A percentile compares a stretch with the other conserved stretches of the same genome.
phyloP scores from a whole-genome alignment of 805 yeast genomes.

The Candida hispaniensis region DNA sequence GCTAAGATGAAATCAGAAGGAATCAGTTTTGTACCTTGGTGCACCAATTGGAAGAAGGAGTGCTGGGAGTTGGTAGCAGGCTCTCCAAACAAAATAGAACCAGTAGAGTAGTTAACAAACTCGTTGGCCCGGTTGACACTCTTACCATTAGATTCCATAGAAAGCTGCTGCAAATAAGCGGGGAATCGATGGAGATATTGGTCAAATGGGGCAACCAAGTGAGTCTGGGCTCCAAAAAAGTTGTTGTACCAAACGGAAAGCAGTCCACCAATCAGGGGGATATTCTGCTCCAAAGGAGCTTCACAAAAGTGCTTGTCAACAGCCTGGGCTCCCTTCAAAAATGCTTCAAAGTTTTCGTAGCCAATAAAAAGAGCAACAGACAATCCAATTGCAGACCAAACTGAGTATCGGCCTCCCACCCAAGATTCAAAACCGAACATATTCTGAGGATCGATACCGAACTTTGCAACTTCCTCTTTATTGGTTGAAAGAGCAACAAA shows the following conservation, averaged over 20 bases:
- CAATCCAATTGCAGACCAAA: constrained; percentile 97
- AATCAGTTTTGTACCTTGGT: constrained; percentile 96
- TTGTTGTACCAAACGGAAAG: constrained; percentile 97
- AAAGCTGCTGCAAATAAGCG: constrained; percentile 95
- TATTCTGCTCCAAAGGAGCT: constrained; percentile 82
- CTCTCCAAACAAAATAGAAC: constrained; percentile 92
- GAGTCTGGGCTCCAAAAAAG: constrained; percentile 97
- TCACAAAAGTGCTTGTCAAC: constrained; percentile 81
- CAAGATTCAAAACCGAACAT: constrained; percentile 98
- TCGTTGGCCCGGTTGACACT: constrained; percentile 87
- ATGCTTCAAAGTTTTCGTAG: constrained; percentile 80
- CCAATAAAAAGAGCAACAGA: constrained; percentile 94
- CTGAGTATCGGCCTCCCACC: constrained; percentile 99
- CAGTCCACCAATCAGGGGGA: constrained; percentile 88
- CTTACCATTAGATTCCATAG: constrained; percentile 99
- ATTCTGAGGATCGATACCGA: constrained; percentile 94
- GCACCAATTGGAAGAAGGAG: constrained; percentile 98
- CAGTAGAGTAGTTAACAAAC: constrained; percentile 90
- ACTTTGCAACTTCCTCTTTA: constrained; percentile 79
- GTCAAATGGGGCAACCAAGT: constrained; percentile 96
- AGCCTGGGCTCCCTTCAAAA: constrained; percentile 96
- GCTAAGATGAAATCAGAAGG: constrained; percentile 96
- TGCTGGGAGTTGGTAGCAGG: constrained; percentile 99
- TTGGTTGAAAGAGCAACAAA: constrained; percentile 95
- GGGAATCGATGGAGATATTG: constrained; percentile 99